Base-by-base conservation (phyloP, 331 rosid genomes). In the Arachis monticola region DNA sequence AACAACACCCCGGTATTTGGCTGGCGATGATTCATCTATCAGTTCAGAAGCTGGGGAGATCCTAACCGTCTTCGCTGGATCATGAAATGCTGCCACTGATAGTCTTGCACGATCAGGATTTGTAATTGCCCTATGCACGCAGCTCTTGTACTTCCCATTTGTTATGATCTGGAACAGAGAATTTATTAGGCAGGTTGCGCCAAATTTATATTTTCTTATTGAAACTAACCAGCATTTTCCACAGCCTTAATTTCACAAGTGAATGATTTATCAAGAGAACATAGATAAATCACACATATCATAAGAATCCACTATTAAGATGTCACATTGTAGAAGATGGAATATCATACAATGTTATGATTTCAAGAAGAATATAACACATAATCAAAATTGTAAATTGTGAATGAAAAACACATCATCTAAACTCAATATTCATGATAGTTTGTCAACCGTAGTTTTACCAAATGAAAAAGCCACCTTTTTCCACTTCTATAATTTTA, bases 31-130 rank as follows among this genome's bases (percentile, higher is more conserved):
- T 41, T 87, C 86, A 8, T 44, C 48, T 52, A 87, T 82, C 57
- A 91, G 87, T 69, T 91, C 91, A 45, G 88, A 68, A 70, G 81
- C 87, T 44, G 97, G 93, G 55, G 87, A 85, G 74, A 90, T 81
- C 80, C 77, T 93, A 48, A 62, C 84, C 30, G 83, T 47, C 84
- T 87, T 93, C 2, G 95, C 87, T 4, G 98, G 97, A 59, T 93
- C 98, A 48, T 91, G 98, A 79, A 93, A 93, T 65, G 98, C 82
- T 38, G 96, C 97, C 46, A 90, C 89, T 0, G 97, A 91, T 45
- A 93, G 91, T 42, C 98, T 87, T 30, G 92, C 81, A 45, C 78
- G 79, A 55, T 67, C 74, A 38, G 93, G 78, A 60, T 91, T 91
- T 11, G 97, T 93, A 31, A 88, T 46, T 53, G 92, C 97, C 70